Evolutionary conservation across 306 rosid genomes (phyloP).

Genomic region (Urtica urens): DNA sequence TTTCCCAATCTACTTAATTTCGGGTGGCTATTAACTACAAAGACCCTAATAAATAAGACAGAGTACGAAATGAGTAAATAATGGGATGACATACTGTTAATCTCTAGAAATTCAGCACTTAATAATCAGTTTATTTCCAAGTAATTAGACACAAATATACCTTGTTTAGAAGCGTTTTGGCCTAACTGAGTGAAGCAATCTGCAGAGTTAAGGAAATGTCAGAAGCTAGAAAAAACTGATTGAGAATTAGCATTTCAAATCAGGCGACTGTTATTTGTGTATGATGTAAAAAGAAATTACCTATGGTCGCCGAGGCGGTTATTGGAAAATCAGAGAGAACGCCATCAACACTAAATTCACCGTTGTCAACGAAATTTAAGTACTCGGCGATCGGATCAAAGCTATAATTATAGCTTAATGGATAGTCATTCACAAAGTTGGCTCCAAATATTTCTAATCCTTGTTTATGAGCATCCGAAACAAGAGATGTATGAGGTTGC

Average conservation of each 20-base stretch:
- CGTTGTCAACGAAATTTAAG: constrained; percentile 58
- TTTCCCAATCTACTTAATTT: too few species aligned
- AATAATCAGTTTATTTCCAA: neutral
- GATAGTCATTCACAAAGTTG: constrained; percentile 49
- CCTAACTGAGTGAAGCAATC: constrained; percentile 69
- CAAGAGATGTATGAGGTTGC: constrained; percentile 54
- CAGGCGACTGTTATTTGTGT: too few species aligned
- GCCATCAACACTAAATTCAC: constrained; percentile 70
- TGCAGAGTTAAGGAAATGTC: constrained; percentile 34
- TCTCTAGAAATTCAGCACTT: constrained; percentile 1
- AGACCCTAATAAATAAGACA: too few species aligned
- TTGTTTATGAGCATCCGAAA: constrained; percentile 65
- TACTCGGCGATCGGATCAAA: constrained; percentile 71
- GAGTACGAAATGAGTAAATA: constrained; percentile 25
- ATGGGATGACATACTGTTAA: constrained; percentile 8
- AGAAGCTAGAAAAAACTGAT: constrained; percentile 14
- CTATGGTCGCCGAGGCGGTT: constrained; percentile 56
- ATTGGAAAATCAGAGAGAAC: constrained; percentile 75
- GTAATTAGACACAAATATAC: constrained; percentile 25
- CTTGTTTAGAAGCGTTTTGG: constrained; percentile 33
- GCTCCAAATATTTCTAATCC: constrained; percentile 65
- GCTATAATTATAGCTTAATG: constrained; percentile 54
- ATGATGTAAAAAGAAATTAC: too few species aligned
- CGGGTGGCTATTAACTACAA: too few species aligned
- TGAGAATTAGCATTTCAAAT: too few species aligned